Evolutionary conservation across 441 rosid genomes (phyloP).

Genomic region (Mallotus japonicus): DNA sequence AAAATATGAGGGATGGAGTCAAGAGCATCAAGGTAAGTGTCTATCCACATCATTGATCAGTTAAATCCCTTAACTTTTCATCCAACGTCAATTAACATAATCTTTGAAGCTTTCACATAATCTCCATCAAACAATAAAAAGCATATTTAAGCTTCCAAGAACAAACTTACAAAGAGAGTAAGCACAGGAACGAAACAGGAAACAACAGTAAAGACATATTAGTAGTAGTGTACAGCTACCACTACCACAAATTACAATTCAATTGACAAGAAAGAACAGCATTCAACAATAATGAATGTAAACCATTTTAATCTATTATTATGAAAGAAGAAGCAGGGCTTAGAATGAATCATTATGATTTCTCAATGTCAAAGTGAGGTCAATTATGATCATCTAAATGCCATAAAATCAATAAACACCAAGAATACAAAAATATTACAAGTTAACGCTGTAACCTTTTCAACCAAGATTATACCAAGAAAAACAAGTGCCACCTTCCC

Average conservation of each 20-base stretch:
- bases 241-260: neutral
- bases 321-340: neutral
- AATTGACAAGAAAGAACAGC: slow-evolving; percentile 1
- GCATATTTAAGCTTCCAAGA: neutral
- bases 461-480: slow-evolving; percentile 19
- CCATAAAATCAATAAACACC: slow-evolving; percentile 15
- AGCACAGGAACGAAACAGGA: neutral
- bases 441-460: slow-evolving; percentile 14
- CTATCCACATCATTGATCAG: too few species aligned
- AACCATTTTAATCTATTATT: neutral
- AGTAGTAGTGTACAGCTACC: neutral
- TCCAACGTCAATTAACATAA: neutral
- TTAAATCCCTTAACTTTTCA: too few species aligned
- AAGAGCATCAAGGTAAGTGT: neutral
- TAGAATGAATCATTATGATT: slow-evolving; percentile 22
- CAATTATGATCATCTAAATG: slow-evolving; percentile 26
- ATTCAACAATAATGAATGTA: neutral
- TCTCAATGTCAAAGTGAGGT: slow-evolving; percentile 23
- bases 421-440: slow-evolving; percentile 10
- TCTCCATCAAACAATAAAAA: neutral
- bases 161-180: neutral
- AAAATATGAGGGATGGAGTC: neutral
- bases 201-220: neutral
- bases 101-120: neutral
- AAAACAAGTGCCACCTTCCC: slow-evolving; percentile 14